Base-by-base conservation (phyloP, 306 rosid species). In the Trichosanthes cucumerina region DNA sequence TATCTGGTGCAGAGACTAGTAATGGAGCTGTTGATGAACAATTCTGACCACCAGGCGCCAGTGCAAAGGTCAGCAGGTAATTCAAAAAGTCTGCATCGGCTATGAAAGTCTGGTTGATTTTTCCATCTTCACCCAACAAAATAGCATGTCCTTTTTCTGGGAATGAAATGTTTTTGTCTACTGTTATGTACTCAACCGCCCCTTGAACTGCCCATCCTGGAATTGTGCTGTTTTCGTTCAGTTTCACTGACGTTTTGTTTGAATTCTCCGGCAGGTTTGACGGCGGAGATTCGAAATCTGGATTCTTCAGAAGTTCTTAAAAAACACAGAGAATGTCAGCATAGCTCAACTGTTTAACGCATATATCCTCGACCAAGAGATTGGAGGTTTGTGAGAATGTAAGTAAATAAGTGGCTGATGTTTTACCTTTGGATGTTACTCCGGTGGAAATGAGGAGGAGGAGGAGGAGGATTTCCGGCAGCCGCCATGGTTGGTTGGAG, bases 151-250 rank as follows among this genome's bases (percentile, higher is more conserved):
- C 83, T 52, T 80, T 36, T 16, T 43, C 79, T 13, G 83, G 82
- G 53, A 85, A 53, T 39, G 82, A 64, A 13, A 77, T 53, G 81
- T 60, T 62, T 18, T 68, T 26, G 58, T 63, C n/a, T 1, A 63
- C 85, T 49, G 79, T 79, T 66, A 78, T 77, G 41, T 85, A 82
- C 54, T 44, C 75, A 10, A 80, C 82, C 14, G 49, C 52, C 52
- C 85, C 84, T 41, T 79, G 75, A 78, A 82, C 72, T 59, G 82
- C 64, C 86, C 88, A 82, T 57, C 86, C 88, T 1, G 82, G 82
- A 28, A 85, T 60, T 0, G 84, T 80, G 79, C 78, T 80, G 83
- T 80, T 82, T 57, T 77, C 26, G 49, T 28, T 46, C 47, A 69
- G 74, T 11, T 18, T 21, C 57, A 77, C 50, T 18, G 71, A 50